A percentile compares a stretch with the other conserved stretches of the same genome.
Evolutionary conservation across 768 basidiomycete genomes (phyloP).

Genomic region (Phlegmacium glaucopus): DNA sequence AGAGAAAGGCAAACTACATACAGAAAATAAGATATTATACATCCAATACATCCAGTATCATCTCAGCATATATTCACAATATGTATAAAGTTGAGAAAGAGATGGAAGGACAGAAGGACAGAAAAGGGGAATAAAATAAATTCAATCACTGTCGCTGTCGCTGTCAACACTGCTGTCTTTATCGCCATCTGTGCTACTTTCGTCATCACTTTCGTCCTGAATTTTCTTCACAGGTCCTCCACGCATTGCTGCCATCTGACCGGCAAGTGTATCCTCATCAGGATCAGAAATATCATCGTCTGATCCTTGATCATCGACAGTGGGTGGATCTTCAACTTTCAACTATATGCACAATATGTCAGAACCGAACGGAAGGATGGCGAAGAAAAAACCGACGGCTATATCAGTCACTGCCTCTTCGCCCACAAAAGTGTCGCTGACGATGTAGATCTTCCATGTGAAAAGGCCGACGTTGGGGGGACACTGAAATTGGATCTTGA

Average conservation of each 20-base stretch:
- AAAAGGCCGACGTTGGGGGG: constrained; percentile 81
- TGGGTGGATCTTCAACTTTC: constrained; percentile 73
- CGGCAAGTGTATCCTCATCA: constrained; percentile 93
- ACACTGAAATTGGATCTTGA: constrained; percentile 94
- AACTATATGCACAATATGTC: constrained; percentile 45
- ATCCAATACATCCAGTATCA: no score
- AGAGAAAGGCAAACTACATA: neutral
- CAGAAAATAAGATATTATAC: constrained; percentile 11
- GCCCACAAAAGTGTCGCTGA: constrained; percentile 88
- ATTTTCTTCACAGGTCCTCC: constrained; percentile 79
- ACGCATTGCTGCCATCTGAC: constrained; percentile 97
- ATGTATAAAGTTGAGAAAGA: neutral
- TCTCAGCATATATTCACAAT: no score
- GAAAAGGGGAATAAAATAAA: neutral
- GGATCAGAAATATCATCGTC: constrained; percentile 98
- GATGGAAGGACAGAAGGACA: neutral
- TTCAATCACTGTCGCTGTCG: constrained; percentile 34
- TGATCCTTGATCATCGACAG: constrained; percentile 51
- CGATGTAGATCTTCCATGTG: constrained; percentile 82
- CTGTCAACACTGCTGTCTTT: constrained; percentile 52
- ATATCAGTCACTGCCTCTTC: constrained; percentile 73
- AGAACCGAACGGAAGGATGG: constrained; percentile 6
- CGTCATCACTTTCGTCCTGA: constrained; percentile 48
- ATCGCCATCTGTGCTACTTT: constrained; percentile 40
- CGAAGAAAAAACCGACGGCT: constrained; percentile 47